Conservation (phyloP, 495 filamentous ascomycete genomes). For the Xylaria bambusicola region DNA sequence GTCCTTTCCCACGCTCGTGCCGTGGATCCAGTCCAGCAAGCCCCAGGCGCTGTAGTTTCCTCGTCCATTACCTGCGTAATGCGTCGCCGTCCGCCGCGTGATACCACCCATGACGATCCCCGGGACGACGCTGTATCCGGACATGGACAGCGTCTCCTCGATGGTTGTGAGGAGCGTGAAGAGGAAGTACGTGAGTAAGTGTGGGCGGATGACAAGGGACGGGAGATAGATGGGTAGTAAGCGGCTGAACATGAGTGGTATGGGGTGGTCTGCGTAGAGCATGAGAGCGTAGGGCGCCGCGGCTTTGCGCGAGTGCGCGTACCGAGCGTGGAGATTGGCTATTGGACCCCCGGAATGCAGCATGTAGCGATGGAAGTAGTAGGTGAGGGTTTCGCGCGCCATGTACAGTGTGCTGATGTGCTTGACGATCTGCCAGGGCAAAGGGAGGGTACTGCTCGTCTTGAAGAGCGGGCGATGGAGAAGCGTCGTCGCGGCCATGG, state of each 20-base stretch:
- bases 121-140: constrained; percentile 75
- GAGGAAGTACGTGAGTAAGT: constrained; percentile 78
- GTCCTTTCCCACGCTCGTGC: constrained; percentile 64
- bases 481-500: constrained; percentile 32
- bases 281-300: constrained; percentile 61
- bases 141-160: constrained; percentile 76
- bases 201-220: constrained; percentile 62
- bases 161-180: constrained; percentile 67
- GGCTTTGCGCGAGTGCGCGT: constrained; percentile 62
- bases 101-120: constrained; percentile 76
- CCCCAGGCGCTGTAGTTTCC: constrained; percentile 83
- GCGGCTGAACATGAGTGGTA: constrained; percentile 66
- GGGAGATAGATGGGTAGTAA: constrained; percentile 77
- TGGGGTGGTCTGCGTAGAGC: constrained; percentile 75
- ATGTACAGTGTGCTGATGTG: constrained; percentile 65
- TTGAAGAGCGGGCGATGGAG: constrained; percentile 43
- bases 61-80: constrained; percentile 59
- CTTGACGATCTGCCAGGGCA: constrained; percentile 57
- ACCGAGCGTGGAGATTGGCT: constrained; percentile 54
- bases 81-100: constrained; percentile 66
- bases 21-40: constrained; percentile 71
- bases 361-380: constrained; percentile 70
- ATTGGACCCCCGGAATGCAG: constrained; percentile 54
- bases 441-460: constrained; percentile 44
- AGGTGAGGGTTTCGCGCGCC: constrained; percentile 60